phyloP scores from a whole-genome alignment of 2,329 filamentous ascomycete species.

The Cytospora piceicola region DNA sequence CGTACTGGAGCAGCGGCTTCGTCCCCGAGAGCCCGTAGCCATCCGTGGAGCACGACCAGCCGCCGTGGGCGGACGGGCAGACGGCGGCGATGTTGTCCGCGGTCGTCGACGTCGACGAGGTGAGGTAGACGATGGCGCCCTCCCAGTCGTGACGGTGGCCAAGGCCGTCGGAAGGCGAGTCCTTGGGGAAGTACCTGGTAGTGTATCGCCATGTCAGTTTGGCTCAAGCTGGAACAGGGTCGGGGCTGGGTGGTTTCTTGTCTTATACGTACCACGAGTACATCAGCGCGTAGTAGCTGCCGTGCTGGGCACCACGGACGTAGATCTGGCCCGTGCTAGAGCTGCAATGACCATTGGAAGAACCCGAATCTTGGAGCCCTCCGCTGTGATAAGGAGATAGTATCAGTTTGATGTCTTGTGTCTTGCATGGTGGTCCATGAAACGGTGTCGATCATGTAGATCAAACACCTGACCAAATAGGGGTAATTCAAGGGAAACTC shows the following conservation, averaged over 20 bases:
- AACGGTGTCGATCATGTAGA: slow-evolving; percentile 4
- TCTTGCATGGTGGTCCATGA: background rate
- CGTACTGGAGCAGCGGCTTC: slow-evolving; percentile 41
- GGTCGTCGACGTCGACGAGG: slow-evolving; percentile 34
- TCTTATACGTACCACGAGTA: slow-evolving; percentile 39
- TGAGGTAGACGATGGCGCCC: slow-evolving; percentile 39
- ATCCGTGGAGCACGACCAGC: slow-evolving; percentile 33
- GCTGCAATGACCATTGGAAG: slow-evolving; percentile 39
- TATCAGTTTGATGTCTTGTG: background rate
- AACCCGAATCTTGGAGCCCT: slow-evolving; percentile 41
- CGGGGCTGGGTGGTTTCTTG: too few relatives aligned
- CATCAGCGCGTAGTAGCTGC: slow-evolving; percentile 43
- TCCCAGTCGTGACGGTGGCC: slow-evolving; percentile 49
- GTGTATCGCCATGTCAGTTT: background rate
- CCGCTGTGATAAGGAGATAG: slow-evolving; percentile 34
- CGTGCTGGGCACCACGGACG: slow-evolving; percentile 38
- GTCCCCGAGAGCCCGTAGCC: slow-evolving; percentile 30
- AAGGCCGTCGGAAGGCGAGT: slow-evolving; percentile 41
- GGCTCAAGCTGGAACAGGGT: background rate
- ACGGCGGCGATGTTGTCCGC: slow-evolving; percentile 42
- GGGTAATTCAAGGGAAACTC: slow-evolving; percentile 31
- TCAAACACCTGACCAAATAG: background rate
- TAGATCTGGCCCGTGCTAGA: slow-evolving; percentile 45
- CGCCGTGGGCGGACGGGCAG: slow-evolving; percentile 44
- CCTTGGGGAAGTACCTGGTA: slow-evolving; percentile 50